Conservation (phyloP, 1,284 basidiomycete genomes). For the Moesziomyces sp. region DNA sequence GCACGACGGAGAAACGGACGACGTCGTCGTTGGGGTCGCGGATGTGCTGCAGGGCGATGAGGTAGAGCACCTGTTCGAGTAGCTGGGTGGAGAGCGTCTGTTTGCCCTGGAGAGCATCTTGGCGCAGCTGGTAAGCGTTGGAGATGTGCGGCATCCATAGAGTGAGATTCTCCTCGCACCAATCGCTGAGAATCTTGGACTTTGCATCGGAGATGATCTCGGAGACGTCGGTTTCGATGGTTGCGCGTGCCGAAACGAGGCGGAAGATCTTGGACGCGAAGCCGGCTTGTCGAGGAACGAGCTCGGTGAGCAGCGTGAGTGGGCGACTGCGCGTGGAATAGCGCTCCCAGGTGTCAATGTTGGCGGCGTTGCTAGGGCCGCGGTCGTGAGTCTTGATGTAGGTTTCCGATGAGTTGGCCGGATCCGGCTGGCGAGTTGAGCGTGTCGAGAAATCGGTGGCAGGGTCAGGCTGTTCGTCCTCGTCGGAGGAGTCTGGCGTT, state of each 20-base stretch:
- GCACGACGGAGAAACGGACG: slow-evolving; percentile 27
- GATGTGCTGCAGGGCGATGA: slow-evolving; percentile 41
- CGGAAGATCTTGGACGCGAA: slow-evolving; percentile 42
- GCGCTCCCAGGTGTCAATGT: slow-evolving; percentile 42
- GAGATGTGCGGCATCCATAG: slow-evolving; percentile 40
- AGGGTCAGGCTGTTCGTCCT: slow-evolving; percentile 15
- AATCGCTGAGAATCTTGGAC: slow-evolving; percentile 39
- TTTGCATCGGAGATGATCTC: slow-evolving; percentile 35
- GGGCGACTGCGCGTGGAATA: slow-evolving; percentile 40
- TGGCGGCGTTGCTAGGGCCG: slow-evolving; percentile 17
- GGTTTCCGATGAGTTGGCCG: slow-evolving; percentile 1
- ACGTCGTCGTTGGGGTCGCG: slow-evolving; percentile 41
- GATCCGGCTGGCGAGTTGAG: background rate
- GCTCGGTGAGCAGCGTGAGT: slow-evolving; percentile 39
- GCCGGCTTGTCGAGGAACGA: slow-evolving; percentile 36
- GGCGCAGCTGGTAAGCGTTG: slow-evolving; percentile 36
- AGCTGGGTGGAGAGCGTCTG: slow-evolving; percentile 41
- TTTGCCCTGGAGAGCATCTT: slow-evolving; percentile 27
- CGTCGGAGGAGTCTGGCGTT: slow-evolving; percentile 29
- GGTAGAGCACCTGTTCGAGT: slow-evolving; percentile 40
- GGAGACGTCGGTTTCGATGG: slow-evolving; percentile 39
- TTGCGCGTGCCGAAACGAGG: slow-evolving; percentile 40
- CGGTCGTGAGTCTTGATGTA: slow-evolving; percentile 38
- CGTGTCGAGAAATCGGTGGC: slow-evolving; percentile 6
- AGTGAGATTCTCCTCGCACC: slow-evolving; percentile 42